phyloP scores from a whole-genome alignment of 148 eudicot species.

The Cornus kousa region DNA sequence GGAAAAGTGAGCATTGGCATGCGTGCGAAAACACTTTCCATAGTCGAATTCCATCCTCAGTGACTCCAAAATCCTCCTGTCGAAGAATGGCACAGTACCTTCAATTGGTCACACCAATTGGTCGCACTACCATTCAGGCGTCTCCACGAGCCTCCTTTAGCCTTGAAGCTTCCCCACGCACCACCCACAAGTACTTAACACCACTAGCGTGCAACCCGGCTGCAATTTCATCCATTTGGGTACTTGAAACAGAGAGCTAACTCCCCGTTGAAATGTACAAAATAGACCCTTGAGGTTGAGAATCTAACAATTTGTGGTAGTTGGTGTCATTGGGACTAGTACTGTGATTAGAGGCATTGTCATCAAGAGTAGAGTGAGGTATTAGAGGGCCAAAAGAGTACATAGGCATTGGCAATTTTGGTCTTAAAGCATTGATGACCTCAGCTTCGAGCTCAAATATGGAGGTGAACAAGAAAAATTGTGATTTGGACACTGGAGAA shows the following conservation, averaged over 20 bases:
- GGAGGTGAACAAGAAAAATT: constrained; percentile 24
- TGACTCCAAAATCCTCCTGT: too few relatives aligned
- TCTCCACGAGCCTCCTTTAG: constrained; percentile 10
- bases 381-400: too few relatives aligned
- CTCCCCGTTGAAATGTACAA: too few relatives aligned
- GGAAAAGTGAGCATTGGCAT: too few relatives aligned
- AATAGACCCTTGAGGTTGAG: background rate
- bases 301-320: constrained; percentile 30
- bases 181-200: constrained; percentile 22
- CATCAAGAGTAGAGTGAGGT: background rate
- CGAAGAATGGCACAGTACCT: too few relatives aligned
- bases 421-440: constrained; percentile 12
- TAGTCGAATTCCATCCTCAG: too few relatives aligned
- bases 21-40: too few relatives aligned
- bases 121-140: constrained; percentile 1
- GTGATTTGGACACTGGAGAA: constrained; percentile 10
- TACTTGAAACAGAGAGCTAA: too few relatives aligned
- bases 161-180: constrained; percentile 11
- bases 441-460: constrained; percentile 24
- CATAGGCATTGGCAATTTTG: too few relatives aligned
- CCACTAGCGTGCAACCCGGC: constrained; percentile 12
- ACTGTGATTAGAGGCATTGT: background rate
- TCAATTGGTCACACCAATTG: constrained; percentile 21
- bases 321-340: background rate
- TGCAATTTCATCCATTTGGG: too few relatives aligned